These are phyloP conservation scores for Cadophora gregata DNA, from an alignment of 2,329 filamentous ascomycete genomes.

Conservation along the genomic window DNA sequence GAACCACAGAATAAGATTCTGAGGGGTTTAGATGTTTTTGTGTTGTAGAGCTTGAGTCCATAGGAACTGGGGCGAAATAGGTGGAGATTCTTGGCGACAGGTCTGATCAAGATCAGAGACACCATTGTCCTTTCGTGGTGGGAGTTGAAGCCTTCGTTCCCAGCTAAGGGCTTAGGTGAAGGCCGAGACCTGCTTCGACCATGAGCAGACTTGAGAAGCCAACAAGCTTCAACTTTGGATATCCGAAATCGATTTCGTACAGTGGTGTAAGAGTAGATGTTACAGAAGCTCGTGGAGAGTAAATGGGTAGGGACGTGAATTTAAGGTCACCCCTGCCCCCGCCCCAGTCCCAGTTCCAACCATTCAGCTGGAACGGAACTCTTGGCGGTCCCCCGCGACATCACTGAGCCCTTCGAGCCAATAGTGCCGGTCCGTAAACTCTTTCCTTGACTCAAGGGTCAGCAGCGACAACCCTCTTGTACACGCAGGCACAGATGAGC, in stretches of 20 bases:
- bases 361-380: not conserved
- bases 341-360: too few species aligned
- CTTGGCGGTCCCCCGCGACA: conserved; percentile 14
- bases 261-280: not conserved
- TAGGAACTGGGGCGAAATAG: not conserved
- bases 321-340: not conserved
- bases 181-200: not conserved
- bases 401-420: conserved; percentile 2
- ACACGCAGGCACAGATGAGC: not conserved
- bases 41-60: not conserved
- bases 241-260: not conserved
- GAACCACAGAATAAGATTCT: conserved; percentile 94
- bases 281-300: not conserved
- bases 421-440: not conserved
- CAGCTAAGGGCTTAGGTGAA: not conserved
- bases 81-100: not conserved
- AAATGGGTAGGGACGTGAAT: not conserved
- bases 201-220: not conserved
- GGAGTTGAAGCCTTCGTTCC: too few species aligned
- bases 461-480: not conserved
- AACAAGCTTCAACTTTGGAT: not conserved
- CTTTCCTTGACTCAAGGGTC: not conserved
- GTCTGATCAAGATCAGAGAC: not conserved
- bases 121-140: not conserved
- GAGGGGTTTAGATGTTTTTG: conserved; percentile 59